A percentile compares a stretch with the other conserved stretches of the same genome.
These are phyloP conservation scores for Lentinula sp. DNA, from an alignment of 768 basidiomycete species.

Conservation along the genomic window DNA sequence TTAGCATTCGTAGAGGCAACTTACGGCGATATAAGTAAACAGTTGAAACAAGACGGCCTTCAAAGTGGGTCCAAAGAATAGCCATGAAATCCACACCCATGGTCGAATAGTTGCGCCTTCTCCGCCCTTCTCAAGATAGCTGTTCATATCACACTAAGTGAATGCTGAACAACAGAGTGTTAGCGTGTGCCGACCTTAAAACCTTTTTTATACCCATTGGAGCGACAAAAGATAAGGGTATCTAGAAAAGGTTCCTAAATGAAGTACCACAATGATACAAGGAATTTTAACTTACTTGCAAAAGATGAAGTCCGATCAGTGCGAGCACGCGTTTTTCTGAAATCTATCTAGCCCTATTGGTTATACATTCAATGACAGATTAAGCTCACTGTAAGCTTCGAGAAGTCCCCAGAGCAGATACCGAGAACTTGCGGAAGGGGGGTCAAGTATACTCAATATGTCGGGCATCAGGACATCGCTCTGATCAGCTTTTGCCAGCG, in stretches of 20 bases:
- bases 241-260: constrained; percentile 4
- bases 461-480: constrained; percentile 17
- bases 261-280: neutral
- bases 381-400: constrained; percentile 12
- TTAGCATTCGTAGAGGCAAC: neutral
- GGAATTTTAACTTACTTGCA: neutral
- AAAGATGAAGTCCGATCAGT: neutral
- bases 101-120: constrained; percentile 45
- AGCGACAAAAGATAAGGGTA: constrained; percentile 22
- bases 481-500: constrained; percentile 59
- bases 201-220: constrained; percentile 37
- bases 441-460: neutral
- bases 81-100: constrained; percentile 51
- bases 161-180: neutral
- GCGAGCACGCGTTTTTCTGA: neutral
- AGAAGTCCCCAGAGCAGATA: constrained; percentile 7
- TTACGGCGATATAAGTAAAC: constrained; percentile 25
- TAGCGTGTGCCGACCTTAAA: constrained; percentile 22
- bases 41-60: constrained; percentile 31
- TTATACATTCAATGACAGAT: neutral
- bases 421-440: constrained; percentile 5
- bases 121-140: constrained; percentile 53
- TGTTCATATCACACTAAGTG: constrained; percentile 16
- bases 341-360: neutral
- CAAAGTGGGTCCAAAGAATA: constrained; percentile 27